Percentiles rank a stretch among this genome's conserved stretches.
These are phyloP conservation scores for Tardiomyces blankii DNA, from an alignment of 1,139 yeast genomes.

Conservation along the genomic window DNA sequence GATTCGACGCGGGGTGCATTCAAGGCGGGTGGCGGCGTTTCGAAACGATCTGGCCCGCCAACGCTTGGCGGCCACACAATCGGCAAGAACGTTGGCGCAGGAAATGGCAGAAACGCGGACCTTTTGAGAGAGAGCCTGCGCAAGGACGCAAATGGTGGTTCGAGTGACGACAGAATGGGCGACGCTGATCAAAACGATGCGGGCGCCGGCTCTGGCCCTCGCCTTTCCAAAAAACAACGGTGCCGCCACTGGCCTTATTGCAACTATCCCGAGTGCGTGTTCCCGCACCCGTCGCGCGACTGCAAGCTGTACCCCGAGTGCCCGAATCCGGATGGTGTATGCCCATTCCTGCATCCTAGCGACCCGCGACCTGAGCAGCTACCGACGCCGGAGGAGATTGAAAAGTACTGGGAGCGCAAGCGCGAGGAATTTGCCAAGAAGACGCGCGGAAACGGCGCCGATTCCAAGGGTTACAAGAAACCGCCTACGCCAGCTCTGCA, in stretches of 20 bases:
- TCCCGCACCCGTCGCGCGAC: slow-evolving; percentile 67
- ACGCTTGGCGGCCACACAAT: neutral
- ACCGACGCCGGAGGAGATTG: neutral
- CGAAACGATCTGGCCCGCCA: neutral
- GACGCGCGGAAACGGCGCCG: slow-evolving; percentile 36
- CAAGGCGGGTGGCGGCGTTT: neutral
- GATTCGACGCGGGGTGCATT: neutral
- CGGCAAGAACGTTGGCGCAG: neutral
- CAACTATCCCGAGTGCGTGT: slow-evolving; percentile 49
- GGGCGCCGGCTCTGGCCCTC: slow-evolving; percentile 7
- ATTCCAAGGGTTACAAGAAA: neutral
- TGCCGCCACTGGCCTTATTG: slow-evolving; percentile 77
- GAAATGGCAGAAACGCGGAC: neutral
- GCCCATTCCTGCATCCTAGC: slow-evolving; percentile 41
- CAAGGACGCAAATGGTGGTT: neutral
- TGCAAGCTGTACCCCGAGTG: slow-evolving; percentile 77
- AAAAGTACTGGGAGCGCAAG: slow-evolving; percentile 4
- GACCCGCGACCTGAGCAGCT: slow-evolving; percentile 2
- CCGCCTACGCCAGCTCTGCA: slow-evolving; percentile 6
- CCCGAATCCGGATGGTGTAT: slow-evolving; percentile 30
- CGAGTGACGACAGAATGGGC: slow-evolving; percentile 5
- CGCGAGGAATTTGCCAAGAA: slow-evolving; percentile 35
- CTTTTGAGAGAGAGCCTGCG: neutral
- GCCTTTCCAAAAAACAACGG: slow-evolving; percentile 26
- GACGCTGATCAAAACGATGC: slow-evolving; percentile 7